A percentile compares a stretch with the other conserved stretches of the same genome.
These are phyloP conservation scores for Straminergon stramineum DNA, from an alignment of 225 moss, liverwort and hornwort genomes.

Conservation along the genomic window DNA sequence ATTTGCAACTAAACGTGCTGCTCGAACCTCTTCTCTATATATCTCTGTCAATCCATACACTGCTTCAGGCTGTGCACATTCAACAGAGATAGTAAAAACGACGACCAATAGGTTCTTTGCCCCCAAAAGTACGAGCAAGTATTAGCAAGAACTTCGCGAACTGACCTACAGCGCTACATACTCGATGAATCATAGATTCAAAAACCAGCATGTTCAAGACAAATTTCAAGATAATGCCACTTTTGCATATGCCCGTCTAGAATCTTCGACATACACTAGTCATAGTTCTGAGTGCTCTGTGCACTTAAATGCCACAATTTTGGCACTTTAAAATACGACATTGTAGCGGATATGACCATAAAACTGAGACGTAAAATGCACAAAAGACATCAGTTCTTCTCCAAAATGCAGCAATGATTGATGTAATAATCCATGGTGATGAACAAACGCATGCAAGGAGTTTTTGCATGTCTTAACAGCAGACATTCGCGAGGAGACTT, in stretches of 20 bases:
- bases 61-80: conserved; percentile 56
- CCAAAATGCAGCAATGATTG: not conserved
- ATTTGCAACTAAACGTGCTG: conserved; percentile 77
- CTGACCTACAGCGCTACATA: not conserved
- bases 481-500: not conserved
- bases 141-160: not conserved
- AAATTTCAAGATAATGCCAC: not conserved
- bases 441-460: not conserved
- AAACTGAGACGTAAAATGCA: not conserved
- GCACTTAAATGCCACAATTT: not conserved
- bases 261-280: not conserved
- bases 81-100: not conserved
- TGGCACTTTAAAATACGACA: not conserved
- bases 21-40: conserved; percentile 48
- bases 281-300: not conserved
- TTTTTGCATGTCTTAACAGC: not conserved
- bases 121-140: not conserved
- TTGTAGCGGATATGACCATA: not conserved
- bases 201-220: not conserved
- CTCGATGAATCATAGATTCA: not conserved
- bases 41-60: conserved; percentile 86
- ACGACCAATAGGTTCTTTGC: not conserved
- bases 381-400: not conserved
- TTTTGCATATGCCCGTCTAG: no score
- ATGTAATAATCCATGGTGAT: not conserved